A percentile compares a stretch with the other conserved stretches of the same genome.
Conservation (phyloP, 2,329 filamentous ascomycete genomes). For the Xylaria sp. region DNA sequence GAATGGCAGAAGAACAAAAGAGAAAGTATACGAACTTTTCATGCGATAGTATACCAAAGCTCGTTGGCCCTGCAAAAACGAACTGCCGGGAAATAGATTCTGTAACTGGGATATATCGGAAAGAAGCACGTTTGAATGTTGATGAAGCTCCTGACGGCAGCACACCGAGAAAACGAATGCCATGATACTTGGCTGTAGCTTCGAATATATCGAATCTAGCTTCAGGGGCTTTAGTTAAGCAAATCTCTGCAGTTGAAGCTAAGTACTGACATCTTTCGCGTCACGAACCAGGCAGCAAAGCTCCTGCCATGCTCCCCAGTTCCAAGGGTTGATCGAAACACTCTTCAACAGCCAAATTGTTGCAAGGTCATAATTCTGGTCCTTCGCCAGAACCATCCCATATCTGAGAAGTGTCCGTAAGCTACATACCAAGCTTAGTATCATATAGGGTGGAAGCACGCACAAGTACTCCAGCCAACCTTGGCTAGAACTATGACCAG, state of each 20-base stretch:
- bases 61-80: slow-evolving; percentile 1
- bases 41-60: slow-evolving; percentile 15
- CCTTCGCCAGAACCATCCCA: slow-evolving; percentile 9
- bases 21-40: not conserved
- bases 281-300: slow-evolving; percentile 7
- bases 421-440: not conserved
- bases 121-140: not conserved
- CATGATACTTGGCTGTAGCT: slow-evolving; percentile 5
- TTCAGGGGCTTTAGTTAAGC: not conserved
- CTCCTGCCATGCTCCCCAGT: slow-evolving; percentile 17
- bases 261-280: slow-evolving; percentile 8
- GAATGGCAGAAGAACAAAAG: not conserved
- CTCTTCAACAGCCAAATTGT: slow-evolving; percentile 16
- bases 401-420: slow-evolving; percentile 8
- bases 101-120: slow-evolving; percentile 15
- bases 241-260: not conserved
- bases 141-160: slow-evolving; percentile 8
- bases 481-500: not conserved
- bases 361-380: not conserved
- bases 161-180: slow-evolving; percentile 11
- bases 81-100: not conserved
- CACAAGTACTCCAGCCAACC: slow-evolving; percentile 21
- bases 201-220: not conserved
- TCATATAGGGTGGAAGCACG: not conserved
- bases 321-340: slow-evolving; percentile 17